phyloP scores from a whole-genome alignment of 2,329 filamentous ascomycete species.

The Cladosporium oxysporum region DNA sequence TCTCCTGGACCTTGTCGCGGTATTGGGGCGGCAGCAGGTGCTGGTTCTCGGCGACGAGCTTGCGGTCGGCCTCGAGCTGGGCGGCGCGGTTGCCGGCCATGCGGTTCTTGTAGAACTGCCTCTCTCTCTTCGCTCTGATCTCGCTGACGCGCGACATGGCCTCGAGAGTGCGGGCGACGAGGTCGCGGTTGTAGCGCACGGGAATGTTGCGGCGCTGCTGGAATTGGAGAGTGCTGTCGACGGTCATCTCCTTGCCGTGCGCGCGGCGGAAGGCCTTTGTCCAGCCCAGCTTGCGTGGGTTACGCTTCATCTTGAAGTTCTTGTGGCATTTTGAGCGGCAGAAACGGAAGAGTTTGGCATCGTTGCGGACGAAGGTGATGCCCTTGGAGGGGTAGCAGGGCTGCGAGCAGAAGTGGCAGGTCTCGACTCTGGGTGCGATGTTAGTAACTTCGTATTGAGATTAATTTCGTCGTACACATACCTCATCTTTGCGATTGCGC shows the following conservation, averaged over 20 bases:
- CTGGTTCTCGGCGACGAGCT: slow-evolving; percentile 87
- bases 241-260: slow-evolving; percentile 80
- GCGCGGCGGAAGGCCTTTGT: slow-evolving; percentile 89
- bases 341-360: slow-evolving; percentile 67
- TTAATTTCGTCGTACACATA: neutral
- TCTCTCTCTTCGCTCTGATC: slow-evolving; percentile 79
- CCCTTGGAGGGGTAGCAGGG: slow-evolving; percentile 66
- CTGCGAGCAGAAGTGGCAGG: slow-evolving; percentile 71
- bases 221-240: slow-evolving; percentile 92
- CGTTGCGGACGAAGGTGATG: slow-evolving; percentile 68
- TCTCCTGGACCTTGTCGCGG: slow-evolving; percentile 46
- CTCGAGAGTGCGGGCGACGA: slow-evolving; percentile 81
- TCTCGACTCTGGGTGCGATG: slow-evolving; percentile 54
- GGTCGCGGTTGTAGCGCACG: slow-evolving; percentile 91
- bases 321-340: slow-evolving; percentile 70
- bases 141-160: slow-evolving; percentile 90
- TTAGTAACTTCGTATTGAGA: neutral
- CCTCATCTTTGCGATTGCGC: slow-evolving; percentile 24
- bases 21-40: slow-evolving; percentile 74
- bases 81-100: slow-evolving; percentile 88
- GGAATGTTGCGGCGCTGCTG: slow-evolving; percentile 91
- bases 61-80: slow-evolving; percentile 76
- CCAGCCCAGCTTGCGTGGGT: slow-evolving; percentile 95
- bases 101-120: slow-evolving; percentile 89
- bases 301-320: slow-evolving; percentile 95